Conservation (phyloP, 805 yeast species). For the Candida montana region DNA sequence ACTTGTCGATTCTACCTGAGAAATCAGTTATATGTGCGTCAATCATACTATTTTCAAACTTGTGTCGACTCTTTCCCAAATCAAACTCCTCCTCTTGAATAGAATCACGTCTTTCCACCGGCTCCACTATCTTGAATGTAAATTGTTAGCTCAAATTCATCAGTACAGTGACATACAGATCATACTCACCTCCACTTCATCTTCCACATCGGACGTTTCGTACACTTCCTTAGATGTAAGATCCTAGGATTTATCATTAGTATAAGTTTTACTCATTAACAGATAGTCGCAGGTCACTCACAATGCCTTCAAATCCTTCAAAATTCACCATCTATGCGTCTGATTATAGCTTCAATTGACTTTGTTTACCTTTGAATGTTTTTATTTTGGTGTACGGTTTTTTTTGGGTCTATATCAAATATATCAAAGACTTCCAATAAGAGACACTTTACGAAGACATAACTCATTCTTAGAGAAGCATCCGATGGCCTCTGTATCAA, state of each 20-base stretch:
- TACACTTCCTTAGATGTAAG: constrained; percentile 31
- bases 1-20: constrained; percentile 28
- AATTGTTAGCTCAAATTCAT: neutral
- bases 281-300: constrained; percentile 9
- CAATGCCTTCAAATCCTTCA: constrained; percentile 19
- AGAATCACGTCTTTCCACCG: constrained; percentile 17
- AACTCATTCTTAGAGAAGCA: too few species aligned
- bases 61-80: constrained; percentile 16
- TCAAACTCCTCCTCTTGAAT: constrained; percentile 18
- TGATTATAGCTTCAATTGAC: neutral
- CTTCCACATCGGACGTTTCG: constrained; percentile 39
- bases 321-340: constrained; percentile 11
- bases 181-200: constrained; percentile 31
- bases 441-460: too few species aligned
- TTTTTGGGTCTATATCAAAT: too few species aligned
- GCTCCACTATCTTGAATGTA: neutral
- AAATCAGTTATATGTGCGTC: constrained; percentile 22
- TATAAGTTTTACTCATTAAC: too few species aligned
- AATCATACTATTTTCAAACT: constrained; percentile 26
- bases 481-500: too few species aligned
- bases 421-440: too few species aligned
- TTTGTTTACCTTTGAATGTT: too few species aligned
- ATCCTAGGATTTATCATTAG: too few species aligned
- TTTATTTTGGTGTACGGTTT: neutral
- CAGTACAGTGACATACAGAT: neutral